These are phyloP conservation scores for Dispira simplex DNA, from an alignment of 192 early-diverging fungal genomes.

Conservation along the genomic window DNA sequence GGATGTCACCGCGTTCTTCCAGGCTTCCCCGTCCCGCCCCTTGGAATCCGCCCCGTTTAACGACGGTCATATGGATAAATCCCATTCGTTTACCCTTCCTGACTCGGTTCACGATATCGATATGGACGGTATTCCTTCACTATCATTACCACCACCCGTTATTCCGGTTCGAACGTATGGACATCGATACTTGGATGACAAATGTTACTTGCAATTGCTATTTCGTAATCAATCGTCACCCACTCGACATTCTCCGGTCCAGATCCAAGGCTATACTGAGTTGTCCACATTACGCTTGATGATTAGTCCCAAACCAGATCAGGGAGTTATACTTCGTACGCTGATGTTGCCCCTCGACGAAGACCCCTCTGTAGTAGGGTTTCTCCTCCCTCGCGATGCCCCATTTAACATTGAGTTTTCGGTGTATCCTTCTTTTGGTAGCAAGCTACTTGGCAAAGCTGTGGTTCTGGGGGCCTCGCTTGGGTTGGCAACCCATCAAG, in stretches of 20 bases:
- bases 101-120: constrained; percentile 26
- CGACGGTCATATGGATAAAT: too few species aligned
- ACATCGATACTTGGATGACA: constrained; percentile 90
- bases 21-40: too few species aligned
- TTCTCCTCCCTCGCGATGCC: constrained; percentile 61
- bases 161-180: constrained; percentile 98
- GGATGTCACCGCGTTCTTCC: too few species aligned
- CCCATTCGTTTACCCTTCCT: too few species aligned
- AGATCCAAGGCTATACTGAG: constrained; percentile 35
- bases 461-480: constrained; percentile 66
- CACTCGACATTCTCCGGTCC: constrained; percentile 28
- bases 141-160: constrained; percentile 92
- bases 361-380: constrained; percentile 59
- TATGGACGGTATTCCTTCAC: constrained; percentile 79
- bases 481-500: neutral
- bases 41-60: too few species aligned
- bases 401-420: constrained; percentile 84
- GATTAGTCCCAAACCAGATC: constrained; percentile 75
- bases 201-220: constrained; percentile 70
- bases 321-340: constrained; percentile 76
- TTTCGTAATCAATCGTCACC: constrained; percentile 27
- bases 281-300: constrained; percentile 63
- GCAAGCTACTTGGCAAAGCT: constrained; percentile 77
- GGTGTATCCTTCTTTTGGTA: constrained; percentile 94
- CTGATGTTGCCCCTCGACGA: constrained; percentile 81